Evolutionary conservation across 345 rosid species (phyloP).

Genomic region (Nephelium lappaceum): DNA sequence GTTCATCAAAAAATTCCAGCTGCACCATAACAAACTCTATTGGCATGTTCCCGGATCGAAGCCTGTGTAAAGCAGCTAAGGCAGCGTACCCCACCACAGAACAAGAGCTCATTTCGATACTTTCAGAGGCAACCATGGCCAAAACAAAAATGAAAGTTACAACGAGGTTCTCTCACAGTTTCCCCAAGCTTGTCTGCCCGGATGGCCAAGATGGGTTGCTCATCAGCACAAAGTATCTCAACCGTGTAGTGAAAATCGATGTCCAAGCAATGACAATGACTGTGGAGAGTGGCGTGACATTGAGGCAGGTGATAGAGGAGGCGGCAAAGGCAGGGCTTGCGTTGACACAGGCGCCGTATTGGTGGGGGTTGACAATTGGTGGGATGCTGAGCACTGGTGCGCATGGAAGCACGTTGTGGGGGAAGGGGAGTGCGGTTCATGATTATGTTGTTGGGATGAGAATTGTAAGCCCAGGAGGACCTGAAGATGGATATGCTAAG

Average conservation of each 20-base stretch:
- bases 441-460: conserved; percentile 59
- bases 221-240: conserved; percentile 73
- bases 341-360: conserved; percentile 74
- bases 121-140: conserved; percentile 54
- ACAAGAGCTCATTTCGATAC: conserved; percentile 49
- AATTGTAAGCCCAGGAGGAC: conserved; percentile 56
- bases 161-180: conserved; percentile 70
- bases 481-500: conserved; percentile 51
- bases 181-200: conserved; percentile 68
- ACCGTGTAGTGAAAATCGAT: conserved; percentile 37
- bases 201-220: conserved; percentile 65
- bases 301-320: conserved; percentile 57
- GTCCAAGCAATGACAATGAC: conserved; percentile 45
- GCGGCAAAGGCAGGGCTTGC: conserved; percentile 69
- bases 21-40: conserved; percentile 74
- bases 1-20: conserved; percentile 37
- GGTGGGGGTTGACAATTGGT: conserved; percentile 91
- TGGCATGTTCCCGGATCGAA: conserved; percentile 69
- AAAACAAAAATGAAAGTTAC: conserved; percentile 65
- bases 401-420: conserved; percentile 88
- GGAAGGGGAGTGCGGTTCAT: conserved; percentile 74
- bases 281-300: conserved; percentile 69
- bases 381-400: conserved; percentile 82
- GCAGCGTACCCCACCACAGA: conserved; percentile 65
- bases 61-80: conserved; percentile 54